Percentiles rank a stretch among this genome's conserved stretches.
These are phyloP conservation scores for Kwoniella pini DNA, from an alignment of 768 basidiomycete genomes.

Conservation along the genomic window DNA sequence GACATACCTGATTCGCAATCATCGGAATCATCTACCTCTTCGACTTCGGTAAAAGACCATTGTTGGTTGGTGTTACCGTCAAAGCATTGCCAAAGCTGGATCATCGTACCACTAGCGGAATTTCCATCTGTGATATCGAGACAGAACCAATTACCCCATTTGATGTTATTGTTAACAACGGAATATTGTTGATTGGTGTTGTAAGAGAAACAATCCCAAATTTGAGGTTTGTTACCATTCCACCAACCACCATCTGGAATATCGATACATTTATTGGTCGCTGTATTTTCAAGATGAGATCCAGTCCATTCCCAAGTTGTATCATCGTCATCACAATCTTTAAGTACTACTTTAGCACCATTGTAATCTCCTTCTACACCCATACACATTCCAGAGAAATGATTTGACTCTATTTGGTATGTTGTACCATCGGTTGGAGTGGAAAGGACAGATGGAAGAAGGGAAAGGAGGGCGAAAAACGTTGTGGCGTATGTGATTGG, in stretches of 20 bases:
- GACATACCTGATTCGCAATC: conserved; percentile 23
- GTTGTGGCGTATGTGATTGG: conserved; percentile 20
- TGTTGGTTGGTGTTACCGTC: conserved; percentile 38
- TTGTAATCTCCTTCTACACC: conserved; percentile 27
- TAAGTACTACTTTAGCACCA: conserved; percentile 34
- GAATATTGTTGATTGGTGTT: conserved; percentile 42
- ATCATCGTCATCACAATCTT: conserved; percentile 35
- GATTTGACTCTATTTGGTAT: conserved; percentile 39
- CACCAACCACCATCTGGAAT: conserved; percentile 35
- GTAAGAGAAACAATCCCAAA: conserved; percentile 41
- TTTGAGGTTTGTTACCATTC: conserved; percentile 40
- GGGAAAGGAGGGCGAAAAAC: conserved; percentile 21
- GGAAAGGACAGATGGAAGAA: conserved; percentile 26
- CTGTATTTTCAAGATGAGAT: conserved; percentile 29
- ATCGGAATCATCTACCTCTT: conserved; percentile 38
- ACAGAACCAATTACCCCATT: conserved; percentile 41
- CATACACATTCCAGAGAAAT: conserved; percentile 38
- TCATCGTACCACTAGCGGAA: conserved; percentile 22
- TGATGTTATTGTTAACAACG: conserved; percentile 25
- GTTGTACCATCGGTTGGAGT: conserved; percentile 21
- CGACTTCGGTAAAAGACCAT: conserved; percentile 42
- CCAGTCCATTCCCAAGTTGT: conserved; percentile 39
- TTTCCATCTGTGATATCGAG: conserved; percentile 44
- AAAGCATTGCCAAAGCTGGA: conserved; percentile 45
- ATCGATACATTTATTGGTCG: conserved; percentile 38